Conservation (phyloP, 129 eudicot species). For the Solidago caesia region DNA sequence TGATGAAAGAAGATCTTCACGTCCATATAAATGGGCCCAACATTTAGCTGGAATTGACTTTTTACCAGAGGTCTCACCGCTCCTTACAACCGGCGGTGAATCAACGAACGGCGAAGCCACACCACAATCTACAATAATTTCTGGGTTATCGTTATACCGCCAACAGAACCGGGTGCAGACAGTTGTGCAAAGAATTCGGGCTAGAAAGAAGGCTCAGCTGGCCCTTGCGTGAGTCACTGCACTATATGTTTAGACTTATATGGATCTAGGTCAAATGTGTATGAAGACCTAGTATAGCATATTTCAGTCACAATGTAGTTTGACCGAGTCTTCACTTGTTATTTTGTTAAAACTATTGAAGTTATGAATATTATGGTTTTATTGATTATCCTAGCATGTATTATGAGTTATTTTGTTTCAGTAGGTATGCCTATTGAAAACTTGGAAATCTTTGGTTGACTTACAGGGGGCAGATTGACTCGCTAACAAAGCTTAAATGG, state of each 20-base stretch:
- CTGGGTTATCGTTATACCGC: constrained; percentile 77
- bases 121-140: constrained; percentile 46
- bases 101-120: constrained; percentile 43
- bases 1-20: constrained; percentile 72
- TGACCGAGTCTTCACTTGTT: constrained; percentile 23
- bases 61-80: constrained; percentile 90
- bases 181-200: constrained; percentile 81
- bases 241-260: constrained; percentile 47
- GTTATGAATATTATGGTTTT: constrained; percentile 18
- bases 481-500: constrained; percentile 75
- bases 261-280: constrained; percentile 26
- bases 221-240: constrained; percentile 94
- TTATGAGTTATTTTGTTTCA: constrained; percentile 16
- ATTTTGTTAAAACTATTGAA: constrained; percentile 21
- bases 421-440: constrained; percentile 28
- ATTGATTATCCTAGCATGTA: background rate
- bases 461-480: constrained; percentile 91
- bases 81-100: constrained; percentile 40
- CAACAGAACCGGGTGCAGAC: constrained; percentile 88
- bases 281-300: constrained; percentile 20
- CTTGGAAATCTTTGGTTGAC: constrained; percentile 51
- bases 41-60: constrained; percentile 96
- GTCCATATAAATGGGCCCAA: constrained; percentile 97
- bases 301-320: constrained; percentile 36
- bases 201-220: constrained; percentile 88